Evolutionary conservation across 306 rosid species (phyloP), one percentile per base, ranked within the genome.

Genomic region (Fragaria ananassa): DNA sequence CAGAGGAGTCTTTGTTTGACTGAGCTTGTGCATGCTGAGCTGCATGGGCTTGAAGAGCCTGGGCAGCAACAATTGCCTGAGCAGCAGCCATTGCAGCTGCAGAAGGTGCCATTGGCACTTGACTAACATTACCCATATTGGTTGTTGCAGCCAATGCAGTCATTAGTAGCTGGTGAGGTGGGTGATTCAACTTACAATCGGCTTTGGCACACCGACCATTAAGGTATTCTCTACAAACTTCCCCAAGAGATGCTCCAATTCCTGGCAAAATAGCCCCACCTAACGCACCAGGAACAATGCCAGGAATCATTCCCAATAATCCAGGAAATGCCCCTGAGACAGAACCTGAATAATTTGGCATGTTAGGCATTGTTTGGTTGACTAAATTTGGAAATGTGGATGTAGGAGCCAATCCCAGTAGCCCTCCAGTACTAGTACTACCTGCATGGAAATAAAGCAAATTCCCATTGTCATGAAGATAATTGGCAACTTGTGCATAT

Each of bases 21-120:
- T 92, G 90, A 46, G 90, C 87, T 75, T 94, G 85, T 21, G 91
- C 89, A 76, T 88, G 97, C 88, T 92, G 98, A 67, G 96, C 97
- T 70, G 99, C 99, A 86, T 95, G 99, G 53, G 99, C 99, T 81
- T 96, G 97, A 81, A 92, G 97, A 45, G 99, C 98, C 84, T 96
- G 98, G 29, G 98, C 98, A 77, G 99, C 99, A 79, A 96, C 99
- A 86, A 96, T 96, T 67, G 98, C 99, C 88, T 96, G 98, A 76
- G 99, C 99, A 80, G 98, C 98, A 44, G 99, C 99, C 99, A 96
- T 96, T 79, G 97, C 99, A 84, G 99, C 97, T 51, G 99, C 98
- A 80, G 99, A 96, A 73, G 99, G 99, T 44, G 98, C 97, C 97
- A 96, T 96, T 71, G 99, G 99, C 75, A 93, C 93, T 85, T 96